These are phyloP conservation scores for Malassezia slooffiae DNA, from an alignment of 1,284 basidiomycete species.

Conservation along the genomic window DNA sequence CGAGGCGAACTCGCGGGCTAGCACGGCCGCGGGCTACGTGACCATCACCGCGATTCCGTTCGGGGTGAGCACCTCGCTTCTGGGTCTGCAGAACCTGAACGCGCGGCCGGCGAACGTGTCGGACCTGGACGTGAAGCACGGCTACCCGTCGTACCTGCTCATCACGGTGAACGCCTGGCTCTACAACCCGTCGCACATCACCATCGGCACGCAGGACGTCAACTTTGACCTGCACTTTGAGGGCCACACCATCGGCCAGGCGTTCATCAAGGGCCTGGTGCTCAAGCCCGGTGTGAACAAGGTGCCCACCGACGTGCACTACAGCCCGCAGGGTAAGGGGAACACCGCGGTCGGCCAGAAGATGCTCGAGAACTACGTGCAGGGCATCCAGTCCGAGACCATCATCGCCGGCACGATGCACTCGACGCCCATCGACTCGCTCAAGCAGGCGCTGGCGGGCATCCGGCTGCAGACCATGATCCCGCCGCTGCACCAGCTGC, in stretches of 20 bases:
- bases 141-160: constrained; percentile 59
- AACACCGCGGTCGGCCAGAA: constrained; percentile 53
- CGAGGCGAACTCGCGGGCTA: constrained; percentile 53
- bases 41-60: constrained; percentile 56
- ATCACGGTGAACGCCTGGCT: constrained; percentile 55
- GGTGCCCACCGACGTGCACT: constrained; percentile 54
- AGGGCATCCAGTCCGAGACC: constrained; percentile 56
- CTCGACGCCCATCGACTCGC: constrained; percentile 59
- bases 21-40: constrained; percentile 64
- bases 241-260: constrained; percentile 55
- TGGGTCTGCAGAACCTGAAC: constrained; percentile 60
- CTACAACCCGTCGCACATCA: constrained; percentile 55
- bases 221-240: constrained; percentile 57
- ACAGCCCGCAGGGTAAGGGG: constrained; percentile 56
- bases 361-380: constrained; percentile 62
- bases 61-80: constrained; percentile 56
- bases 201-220: constrained; percentile 60
- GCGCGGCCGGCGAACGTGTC: constrained; percentile 56
- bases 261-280: constrained; percentile 51
- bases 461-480: constrained; percentile 58
- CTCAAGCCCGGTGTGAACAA: constrained; percentile 27
- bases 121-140: constrained; percentile 60
- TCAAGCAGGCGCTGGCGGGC: constrained; percentile 58
- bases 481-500: constrained; percentile 58
- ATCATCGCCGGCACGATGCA: constrained; percentile 55